These are phyloP conservation scores for Arabis alpina DNA, from an alignment of 345 rosid species.

Conservation along the genomic window DNA sequence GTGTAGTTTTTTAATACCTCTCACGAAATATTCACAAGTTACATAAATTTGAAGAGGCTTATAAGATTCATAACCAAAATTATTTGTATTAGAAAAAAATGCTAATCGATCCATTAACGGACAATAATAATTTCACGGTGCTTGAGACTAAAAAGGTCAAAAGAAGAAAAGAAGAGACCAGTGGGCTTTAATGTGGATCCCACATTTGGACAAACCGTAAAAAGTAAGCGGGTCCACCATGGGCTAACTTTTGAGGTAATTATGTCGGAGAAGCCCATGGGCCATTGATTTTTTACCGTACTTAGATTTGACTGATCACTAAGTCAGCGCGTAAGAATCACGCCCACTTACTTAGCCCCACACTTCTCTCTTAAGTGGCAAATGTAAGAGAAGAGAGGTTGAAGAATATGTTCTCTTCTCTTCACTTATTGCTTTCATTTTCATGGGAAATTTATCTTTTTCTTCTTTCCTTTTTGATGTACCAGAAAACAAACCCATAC, in stretches of 20 bases:
- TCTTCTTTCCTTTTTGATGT: not conserved
- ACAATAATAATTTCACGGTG: conserved; percentile 3
- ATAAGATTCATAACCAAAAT: not conserved
- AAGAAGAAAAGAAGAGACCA: conserved; percentile 2
- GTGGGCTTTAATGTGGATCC: conserved; percentile 38
- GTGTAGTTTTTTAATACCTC: not conserved
- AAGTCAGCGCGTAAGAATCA: conserved; percentile 59
- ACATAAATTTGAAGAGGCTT: not conserved
- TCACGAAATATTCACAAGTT: not conserved
- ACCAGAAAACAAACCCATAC: conserved; percentile 25
- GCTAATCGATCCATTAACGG: conserved; percentile 6
- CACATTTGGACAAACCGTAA: conserved; percentile 37
- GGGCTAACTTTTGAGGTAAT: conserved; percentile 43
- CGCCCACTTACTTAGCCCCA: conserved; percentile 53
- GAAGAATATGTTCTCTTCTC: conserved; percentile 70
- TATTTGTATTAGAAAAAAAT: no score
- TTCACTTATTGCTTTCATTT: conserved; percentile 43
- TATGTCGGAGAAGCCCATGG: conserved; percentile 58
- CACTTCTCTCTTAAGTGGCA: conserved; percentile 29
- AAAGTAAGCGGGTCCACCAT: conserved; percentile 35
- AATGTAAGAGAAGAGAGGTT: not conserved
- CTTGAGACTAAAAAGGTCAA: conserved; percentile 4
- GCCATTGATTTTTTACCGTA: conserved; percentile 36
- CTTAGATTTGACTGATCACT: conserved; percentile 40
- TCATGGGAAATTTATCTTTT: conserved; percentile 21